These are phyloP conservation scores for Saturnispora gosingensis DNA, from an alignment of 805 yeast species.

Conservation along the genomic window DNA sequence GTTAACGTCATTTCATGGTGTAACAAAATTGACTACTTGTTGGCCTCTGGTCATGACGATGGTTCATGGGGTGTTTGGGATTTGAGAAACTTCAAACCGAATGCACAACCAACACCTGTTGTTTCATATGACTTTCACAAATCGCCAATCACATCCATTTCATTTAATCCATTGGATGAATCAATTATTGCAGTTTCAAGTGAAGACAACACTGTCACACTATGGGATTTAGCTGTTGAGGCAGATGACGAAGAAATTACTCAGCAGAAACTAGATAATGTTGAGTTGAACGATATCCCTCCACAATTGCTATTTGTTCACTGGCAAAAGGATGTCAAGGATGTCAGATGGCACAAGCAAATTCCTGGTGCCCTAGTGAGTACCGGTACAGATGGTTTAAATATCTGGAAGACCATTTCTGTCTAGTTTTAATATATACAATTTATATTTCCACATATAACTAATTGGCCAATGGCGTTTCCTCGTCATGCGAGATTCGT, in stretches of 20 bases:
- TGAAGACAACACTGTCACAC: constrained; percentile 92
- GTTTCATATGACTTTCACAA: constrained; percentile 95
- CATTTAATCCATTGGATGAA: constrained; percentile 93
- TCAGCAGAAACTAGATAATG: constrained; percentile 67
- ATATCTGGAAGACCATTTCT: constrained; percentile 93
- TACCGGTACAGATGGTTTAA: constrained; percentile 93
- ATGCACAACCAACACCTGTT: constrained; percentile 62
- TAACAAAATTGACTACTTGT: constrained; percentile 69
- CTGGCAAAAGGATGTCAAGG: constrained; percentile 97
- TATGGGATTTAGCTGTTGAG: constrained; percentile 98
- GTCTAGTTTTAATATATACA: constrained; percentile 37
- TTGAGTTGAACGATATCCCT: constrained; percentile 82
- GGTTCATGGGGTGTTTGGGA: constrained; percentile 99
- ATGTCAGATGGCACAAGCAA: constrained; percentile 95
- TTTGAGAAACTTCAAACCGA: constrained; percentile 68
- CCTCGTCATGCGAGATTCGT: constrained; percentile 1
- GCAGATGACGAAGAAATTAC: constrained; percentile 96
- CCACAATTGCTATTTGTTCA: constrained; percentile 94
- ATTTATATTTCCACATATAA: neutral
- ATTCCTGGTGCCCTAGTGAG: constrained; percentile 92
- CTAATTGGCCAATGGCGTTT: constrained; percentile 3
- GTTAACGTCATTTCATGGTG: constrained; percentile 97
- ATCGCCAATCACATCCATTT: constrained; percentile 84
- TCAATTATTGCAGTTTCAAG: constrained; percentile 92
- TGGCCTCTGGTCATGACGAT: constrained; percentile 96